Base-by-base conservation (phyloP, 352 stramenopile species). In the Phytophthora lateralis region DNA sequence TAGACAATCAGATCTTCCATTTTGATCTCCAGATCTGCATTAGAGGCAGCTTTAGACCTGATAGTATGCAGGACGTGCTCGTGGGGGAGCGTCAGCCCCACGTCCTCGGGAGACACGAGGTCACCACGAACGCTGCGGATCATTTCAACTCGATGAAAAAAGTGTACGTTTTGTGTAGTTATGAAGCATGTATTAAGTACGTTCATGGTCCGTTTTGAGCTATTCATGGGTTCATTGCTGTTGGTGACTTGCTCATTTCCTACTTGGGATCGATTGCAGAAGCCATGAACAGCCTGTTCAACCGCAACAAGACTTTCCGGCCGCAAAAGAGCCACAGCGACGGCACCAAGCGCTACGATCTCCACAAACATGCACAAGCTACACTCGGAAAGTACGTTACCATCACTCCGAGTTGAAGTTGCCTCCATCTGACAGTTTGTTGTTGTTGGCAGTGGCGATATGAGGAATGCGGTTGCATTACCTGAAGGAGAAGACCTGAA, bases 401-500 rank as follows among this genome's bases (percentile, higher is more conserved):
- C 60, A 37, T 61, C 64, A 61, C 30, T 56, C 27, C 17, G 18
- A 11, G 43, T 62, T 71, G 56, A 62, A 61, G 43, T 58, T 69
- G 54, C 43, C 34, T 64, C 34, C 21, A n/a, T 44, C 20, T 61
- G 4, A 18, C 7, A 30, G 26, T 7, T 30, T 30, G 6, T 30
- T 30, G 26, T 30, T 30, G 21, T 24, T n/a, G 37, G 18, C 30
- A 91, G 81, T 78, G 81, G 80, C 0, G 82, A 90, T 52, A 83
- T 91, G 71, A 72, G 69, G 34, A 80, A 75, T 50, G 82, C 78
- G 0, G 82, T 91, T 4, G 76, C 72, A 12, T 58, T 92, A 8
- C 85, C 80, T 1, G 70, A 83, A 20, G 83, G 85, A 1, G 92
- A 98, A 78, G 90, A 97, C 39, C 47, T 88, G 21, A 96, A 97